These are phyloP conservation scores for Prunus mume DNA, from an alignment of 306 rosid species.

Conservation along the genomic window DNA sequence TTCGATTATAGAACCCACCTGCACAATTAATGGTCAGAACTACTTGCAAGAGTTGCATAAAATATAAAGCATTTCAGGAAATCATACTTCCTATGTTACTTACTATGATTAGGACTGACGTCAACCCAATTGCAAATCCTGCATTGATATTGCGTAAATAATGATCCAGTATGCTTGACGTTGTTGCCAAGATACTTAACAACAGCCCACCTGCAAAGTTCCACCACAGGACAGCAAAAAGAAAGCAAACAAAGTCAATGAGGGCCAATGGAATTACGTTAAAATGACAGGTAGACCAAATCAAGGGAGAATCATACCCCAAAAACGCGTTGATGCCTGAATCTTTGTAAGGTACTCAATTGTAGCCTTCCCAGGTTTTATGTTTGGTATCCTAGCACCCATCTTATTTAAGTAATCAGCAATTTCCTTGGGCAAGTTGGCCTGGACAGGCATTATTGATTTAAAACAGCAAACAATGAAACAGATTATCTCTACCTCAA, in stretches of 20 bases:
- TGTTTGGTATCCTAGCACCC: conserved; percentile 94
- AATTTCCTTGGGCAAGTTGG: conserved; percentile 98
- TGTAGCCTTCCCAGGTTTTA: conserved; percentile 97
- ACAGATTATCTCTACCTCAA: not conserved
- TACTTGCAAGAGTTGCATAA: not conserved
- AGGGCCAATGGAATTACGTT: not conserved
- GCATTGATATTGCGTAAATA: conserved; percentile 81
- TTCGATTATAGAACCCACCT: conserved; percentile 98
- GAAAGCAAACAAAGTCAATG: conserved; percentile 18
- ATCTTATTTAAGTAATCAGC: conserved; percentile 97
- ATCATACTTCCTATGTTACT: conserved; percentile 31
- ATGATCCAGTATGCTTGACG: conserved; percentile 86
- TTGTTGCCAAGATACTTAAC: conserved; percentile 83
- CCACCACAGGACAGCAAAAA: conserved; percentile 14
- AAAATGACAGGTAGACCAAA: conserved; percentile 9
- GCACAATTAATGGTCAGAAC: conserved; percentile 22
- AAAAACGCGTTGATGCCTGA: conserved; percentile 97
- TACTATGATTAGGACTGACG: conserved; percentile 91
- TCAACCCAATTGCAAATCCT: conserved; percentile 92
- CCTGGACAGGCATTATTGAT: conserved; percentile 51
- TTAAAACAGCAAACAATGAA: not conserved
- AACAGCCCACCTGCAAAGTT: conserved; percentile 73
- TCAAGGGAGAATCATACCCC: conserved; percentile 61
- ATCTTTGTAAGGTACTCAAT: conserved; percentile 87
- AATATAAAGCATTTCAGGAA: not conserved